Conservation (phyloP, 345 rosid genomes). For the Carallia pectinifolia region DNA sequence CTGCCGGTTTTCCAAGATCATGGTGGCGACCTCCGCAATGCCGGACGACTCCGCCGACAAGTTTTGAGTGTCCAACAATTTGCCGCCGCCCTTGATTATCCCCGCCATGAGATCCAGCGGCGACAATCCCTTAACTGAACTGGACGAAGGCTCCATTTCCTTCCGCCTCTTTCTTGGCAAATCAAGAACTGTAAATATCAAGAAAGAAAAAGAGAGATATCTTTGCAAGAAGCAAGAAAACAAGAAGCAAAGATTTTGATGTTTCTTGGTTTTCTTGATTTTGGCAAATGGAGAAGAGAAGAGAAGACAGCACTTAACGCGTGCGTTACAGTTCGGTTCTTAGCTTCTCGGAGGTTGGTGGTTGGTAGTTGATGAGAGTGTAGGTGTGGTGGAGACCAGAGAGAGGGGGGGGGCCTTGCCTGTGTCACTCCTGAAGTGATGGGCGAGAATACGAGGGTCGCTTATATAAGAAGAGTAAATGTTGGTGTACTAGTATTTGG, state of each 20-base stretch:
- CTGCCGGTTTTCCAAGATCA: conserved; percentile 60
- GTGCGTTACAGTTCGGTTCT: no score
- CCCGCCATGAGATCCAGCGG: conserved; percentile 85
- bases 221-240: background rate
- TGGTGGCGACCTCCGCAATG: conserved; percentile 42
- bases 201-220: background rate
- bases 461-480: no score
- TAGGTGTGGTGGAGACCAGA: background rate
- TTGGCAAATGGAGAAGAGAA: no score
- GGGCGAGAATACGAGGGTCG: no score
- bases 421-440: no score
- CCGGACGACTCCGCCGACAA: conserved; percentile 38
- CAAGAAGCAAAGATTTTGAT: background rate
- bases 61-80: conserved; percentile 54
- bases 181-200: no score
- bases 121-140: conserved; percentile 40
- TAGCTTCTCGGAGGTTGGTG: background rate
- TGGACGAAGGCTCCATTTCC: conserved; percentile 24
- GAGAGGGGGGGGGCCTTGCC: no score
- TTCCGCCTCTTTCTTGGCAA: background rate
- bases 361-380: conserved; percentile 3
- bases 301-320: no score
- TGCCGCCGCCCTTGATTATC: conserved; percentile 54
- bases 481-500: no score
- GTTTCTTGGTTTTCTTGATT: no score